Percentiles rank a stretch among this genome's conserved stretches.
These are phyloP conservation scores for Xylaria sp. DNA, from an alignment of 2,329 filamentous ascomycete genomes.

Conservation along the genomic window DNA sequence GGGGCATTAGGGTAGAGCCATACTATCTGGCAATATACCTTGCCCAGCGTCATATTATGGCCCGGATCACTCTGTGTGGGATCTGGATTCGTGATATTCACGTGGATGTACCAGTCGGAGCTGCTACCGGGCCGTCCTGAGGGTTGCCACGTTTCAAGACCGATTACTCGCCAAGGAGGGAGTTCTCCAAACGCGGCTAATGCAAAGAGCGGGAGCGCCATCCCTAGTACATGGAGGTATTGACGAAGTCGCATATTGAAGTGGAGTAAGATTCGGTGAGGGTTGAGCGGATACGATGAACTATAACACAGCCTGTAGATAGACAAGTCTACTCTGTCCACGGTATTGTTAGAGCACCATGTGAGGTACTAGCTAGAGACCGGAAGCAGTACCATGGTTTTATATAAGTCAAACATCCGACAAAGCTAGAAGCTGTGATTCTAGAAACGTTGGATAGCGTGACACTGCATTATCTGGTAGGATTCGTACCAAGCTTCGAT, in stretches of 20 bases:
- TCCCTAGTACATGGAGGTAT: constrained; percentile 4
- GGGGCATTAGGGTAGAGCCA: constrained; percentile 38
- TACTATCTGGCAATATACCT: constrained; percentile 43
- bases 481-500: neutral
- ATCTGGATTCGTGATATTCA: constrained; percentile 45
- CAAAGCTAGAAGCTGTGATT: neutral
- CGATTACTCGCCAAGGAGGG: constrained; percentile 43
- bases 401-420: neutral
- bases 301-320: neutral
- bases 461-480: constrained; percentile 6
- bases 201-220: constrained; percentile 7
- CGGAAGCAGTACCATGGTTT: neutral
- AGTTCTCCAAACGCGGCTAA: constrained; percentile 12
- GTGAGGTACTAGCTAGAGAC: neutral
- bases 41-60: constrained; percentile 33
- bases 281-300: neutral
- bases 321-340: neutral
- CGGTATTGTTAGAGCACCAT: neutral
- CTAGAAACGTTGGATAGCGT: neutral
- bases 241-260: constrained; percentile 17
- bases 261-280: neutral
- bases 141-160: constrained; percentile 41
- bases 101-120: constrained; percentile 36
- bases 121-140: constrained; percentile 42
- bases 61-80: constrained; percentile 36